Conservation (phyloP, 2,329 filamentous ascomycete species). For the Neocatenulostroma microsporum region DNA sequence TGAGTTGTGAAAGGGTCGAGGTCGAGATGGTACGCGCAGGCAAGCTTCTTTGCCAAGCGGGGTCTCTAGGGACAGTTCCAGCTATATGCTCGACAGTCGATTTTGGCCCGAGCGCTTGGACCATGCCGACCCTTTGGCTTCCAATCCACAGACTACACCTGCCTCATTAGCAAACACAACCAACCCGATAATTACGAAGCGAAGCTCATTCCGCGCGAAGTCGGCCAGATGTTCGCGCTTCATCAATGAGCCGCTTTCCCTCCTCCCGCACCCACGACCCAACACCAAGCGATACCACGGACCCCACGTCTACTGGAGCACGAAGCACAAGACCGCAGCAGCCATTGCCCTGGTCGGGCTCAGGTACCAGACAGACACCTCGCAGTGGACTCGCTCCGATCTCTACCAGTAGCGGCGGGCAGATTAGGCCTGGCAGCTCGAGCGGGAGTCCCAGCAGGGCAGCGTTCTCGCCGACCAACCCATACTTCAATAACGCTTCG, state of each 20-base stretch:
- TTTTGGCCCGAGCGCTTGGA: too few species aligned
- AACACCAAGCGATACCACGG: slow-evolving; percentile 13
- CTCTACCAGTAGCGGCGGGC: slow-evolving; percentile 38
- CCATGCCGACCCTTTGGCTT: too few species aligned
- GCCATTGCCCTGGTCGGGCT: slow-evolving; percentile 51
- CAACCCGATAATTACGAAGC: too few species aligned
- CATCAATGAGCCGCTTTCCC: slow-evolving; percentile 49
- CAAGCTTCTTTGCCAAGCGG: too few species aligned
- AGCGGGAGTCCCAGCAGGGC: slow-evolving; percentile 45
- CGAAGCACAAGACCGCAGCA: slow-evolving; percentile 43
- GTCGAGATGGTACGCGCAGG: too few species aligned
- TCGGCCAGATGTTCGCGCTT: slow-evolving; percentile 24
- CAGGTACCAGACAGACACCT: slow-evolving; percentile 47
- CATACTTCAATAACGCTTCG: slow-evolving; percentile 47
- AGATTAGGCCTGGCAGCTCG: slow-evolving; percentile 38
- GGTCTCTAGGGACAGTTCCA: too few species aligned
- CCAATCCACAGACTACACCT: too few species aligned
- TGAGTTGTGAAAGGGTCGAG: too few species aligned
- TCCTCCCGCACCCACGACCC: slow-evolving; percentile 30
- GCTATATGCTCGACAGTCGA: too few species aligned
- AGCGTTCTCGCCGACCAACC: slow-evolving; percentile 44
- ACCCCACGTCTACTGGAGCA: slow-evolving; percentile 24
- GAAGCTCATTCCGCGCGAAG: slow-evolving; percentile 2
- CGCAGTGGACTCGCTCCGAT: slow-evolving; percentile 53
- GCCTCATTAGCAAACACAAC: too few species aligned